These are phyloP conservation scores for Aphanomyces astaci DNA, from an alignment of 352 stramenopile genomes.

Conservation along the genomic window DNA sequence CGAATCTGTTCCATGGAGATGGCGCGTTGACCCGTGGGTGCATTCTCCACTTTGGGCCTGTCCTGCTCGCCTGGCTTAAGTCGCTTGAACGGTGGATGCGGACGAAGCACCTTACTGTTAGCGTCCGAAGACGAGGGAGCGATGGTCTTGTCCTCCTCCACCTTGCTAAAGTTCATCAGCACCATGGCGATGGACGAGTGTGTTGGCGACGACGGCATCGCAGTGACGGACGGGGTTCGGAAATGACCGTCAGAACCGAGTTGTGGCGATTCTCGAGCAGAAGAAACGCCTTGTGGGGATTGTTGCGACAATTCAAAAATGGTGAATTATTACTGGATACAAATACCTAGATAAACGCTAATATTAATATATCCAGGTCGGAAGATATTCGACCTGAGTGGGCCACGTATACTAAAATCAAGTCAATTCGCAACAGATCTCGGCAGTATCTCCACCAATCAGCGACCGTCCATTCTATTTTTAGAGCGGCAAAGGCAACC, in stretches of 20 bases:
- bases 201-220: neutral
- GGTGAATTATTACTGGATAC: no score
- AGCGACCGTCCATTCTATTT: neutral
- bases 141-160: neutral
- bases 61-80: neutral
- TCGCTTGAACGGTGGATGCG: neutral
- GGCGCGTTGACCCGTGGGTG: neutral
- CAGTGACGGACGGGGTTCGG: neutral
- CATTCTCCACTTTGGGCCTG: neutral
- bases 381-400: neutral
- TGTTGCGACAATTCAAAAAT: neutral
- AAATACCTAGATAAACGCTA: no score
- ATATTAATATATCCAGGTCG: no score
- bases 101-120: no score
- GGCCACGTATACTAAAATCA: neutral
- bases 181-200: neutral
- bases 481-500: neutral
- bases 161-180: neutral
- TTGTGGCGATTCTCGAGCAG: neutral
- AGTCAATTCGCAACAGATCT: neutral
- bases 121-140: no score
- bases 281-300: neutral
- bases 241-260: neutral
- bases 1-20: conserved; percentile 11
- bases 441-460: neutral